These are phyloP conservation scores for Ascochyta viciae-villosae DNA, from an alignment of 2,329 filamentous ascomycete genomes.

Conservation along the genomic window DNA sequence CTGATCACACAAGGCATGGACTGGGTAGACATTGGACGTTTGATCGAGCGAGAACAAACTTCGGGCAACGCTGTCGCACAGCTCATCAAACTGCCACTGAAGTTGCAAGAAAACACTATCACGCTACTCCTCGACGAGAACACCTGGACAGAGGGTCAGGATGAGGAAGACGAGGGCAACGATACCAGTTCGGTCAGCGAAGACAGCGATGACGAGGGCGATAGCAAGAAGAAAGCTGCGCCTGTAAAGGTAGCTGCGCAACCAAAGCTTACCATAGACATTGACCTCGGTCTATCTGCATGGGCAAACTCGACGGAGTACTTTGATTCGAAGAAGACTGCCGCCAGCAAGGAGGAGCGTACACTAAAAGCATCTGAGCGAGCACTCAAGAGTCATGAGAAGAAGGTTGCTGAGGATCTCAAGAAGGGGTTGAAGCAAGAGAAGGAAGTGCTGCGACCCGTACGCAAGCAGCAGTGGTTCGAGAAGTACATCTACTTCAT, in stretches of 20 bases:
- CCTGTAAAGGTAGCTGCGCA: slow-evolving; percentile 46
- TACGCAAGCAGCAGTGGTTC: slow-evolving; percentile 89
- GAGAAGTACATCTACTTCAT: slow-evolving; percentile 97
- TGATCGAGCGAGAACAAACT: slow-evolving; percentile 87
- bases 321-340: slow-evolving; percentile 85
- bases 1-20: slow-evolving; percentile 96
- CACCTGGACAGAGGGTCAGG: slow-evolving; percentile 67
- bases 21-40: slow-evolving; percentile 87
- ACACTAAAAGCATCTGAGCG: slow-evolving; percentile 81
- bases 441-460: slow-evolving; percentile 82
- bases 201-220: slow-evolving; percentile 66
- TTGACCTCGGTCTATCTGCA: slow-evolving; percentile 80
- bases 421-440: slow-evolving; percentile 91
- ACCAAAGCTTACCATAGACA: slow-evolving; percentile 72
- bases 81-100: slow-evolving; percentile 85
- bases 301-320: slow-evolving; percentile 93
- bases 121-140: slow-evolving; percentile 80
- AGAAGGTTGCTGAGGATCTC: slow-evolving; percentile 84
- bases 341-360: slow-evolving; percentile 85
- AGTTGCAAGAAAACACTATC: slow-evolving; percentile 86
- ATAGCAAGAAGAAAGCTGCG: slow-evolving; percentile 56
- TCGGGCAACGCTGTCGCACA: slow-evolving; percentile 83
- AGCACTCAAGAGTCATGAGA: slow-evolving; percentile 87
- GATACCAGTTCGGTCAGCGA: slow-evolving; percentile 71
- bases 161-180: slow-evolving; percentile 63